A percentile compares a stretch with the other conserved stretches of the same genome.
Evolutionary conservation across 2,329 filamentous ascomycete genomes (phyloP).

Genomic region (Rhinocladiella mackenziei): DNA sequence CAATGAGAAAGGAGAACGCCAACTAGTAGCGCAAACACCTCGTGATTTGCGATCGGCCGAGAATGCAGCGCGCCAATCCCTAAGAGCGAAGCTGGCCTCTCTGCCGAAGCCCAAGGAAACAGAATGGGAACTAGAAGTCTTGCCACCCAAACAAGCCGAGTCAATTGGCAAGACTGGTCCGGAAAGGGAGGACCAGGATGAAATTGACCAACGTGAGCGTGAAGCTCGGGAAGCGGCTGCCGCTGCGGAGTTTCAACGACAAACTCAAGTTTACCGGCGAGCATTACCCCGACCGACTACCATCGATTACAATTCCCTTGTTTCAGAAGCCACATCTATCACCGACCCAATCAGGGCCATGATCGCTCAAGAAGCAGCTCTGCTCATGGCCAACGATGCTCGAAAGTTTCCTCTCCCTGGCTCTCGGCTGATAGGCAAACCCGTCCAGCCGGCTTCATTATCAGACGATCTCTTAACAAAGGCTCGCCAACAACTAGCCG

Average conservation of each 20-base stretch:
- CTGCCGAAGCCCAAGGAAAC: slow-evolving; percentile 89
- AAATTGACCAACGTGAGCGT: slow-evolving; percentile 68
- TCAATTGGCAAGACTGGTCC: slow-evolving; percentile 43
- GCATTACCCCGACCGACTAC: slow-evolving; percentile 71
- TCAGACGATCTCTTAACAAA: slow-evolving; percentile 68
- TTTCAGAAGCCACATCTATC: slow-evolving; percentile 59
- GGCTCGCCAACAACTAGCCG: slow-evolving; percentile 70
- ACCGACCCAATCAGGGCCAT: slow-evolving; percentile 62
- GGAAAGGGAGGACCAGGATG: slow-evolving; percentile 59
- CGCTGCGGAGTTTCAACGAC: slow-evolving; percentile 68
- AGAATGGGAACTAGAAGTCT: slow-evolving; percentile 81
- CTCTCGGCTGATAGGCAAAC: slow-evolving; percentile 59
- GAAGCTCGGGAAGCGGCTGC: slow-evolving; percentile 60
- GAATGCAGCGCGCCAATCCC: slow-evolving; percentile 61
- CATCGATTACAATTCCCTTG: slow-evolving; percentile 66
- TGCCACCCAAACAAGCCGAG: slow-evolving; percentile 77
- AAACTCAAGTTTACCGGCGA: slow-evolving; percentile 87
- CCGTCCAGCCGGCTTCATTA: slow-evolving; percentile 59
- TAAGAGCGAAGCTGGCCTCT: slow-evolving; percentile 64
- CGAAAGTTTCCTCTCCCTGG: slow-evolving; percentile 67
- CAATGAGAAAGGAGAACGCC: slow-evolving; percentile 67
- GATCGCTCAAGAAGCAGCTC: slow-evolving; percentile 72
- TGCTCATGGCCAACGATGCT: slow-evolving; percentile 79
- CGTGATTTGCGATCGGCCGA: slow-evolving; percentile 70
- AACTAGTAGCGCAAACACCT: slow-evolving; percentile 69